Evolutionary conservation across 208 protist species (phyloP), one percentile per base, ranked within the genome.

Genomic region (Trichomonas tenax): DNA sequence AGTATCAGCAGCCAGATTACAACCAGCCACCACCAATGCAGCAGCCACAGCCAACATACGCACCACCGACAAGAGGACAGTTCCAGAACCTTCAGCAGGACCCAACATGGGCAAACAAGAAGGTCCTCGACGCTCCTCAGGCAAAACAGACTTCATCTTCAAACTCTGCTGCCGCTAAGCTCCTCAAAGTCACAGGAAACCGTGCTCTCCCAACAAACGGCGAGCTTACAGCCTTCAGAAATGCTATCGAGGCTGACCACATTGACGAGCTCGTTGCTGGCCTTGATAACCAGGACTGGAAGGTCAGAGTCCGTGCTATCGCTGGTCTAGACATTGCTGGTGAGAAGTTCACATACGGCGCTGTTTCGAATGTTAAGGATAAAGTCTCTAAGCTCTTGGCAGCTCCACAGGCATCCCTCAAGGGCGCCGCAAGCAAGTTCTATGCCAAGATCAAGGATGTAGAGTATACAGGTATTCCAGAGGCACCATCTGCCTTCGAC

Each of bases 191-290:
- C 48, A 89, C 82, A 44, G 82, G 82, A 3, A 46, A 46, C 82
- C 34, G 82, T 6, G 82, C 82, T 89, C 82, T 89, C 36, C 82
- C 82, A 89, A 89, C 82, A 89, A 89, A 89, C 40, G 82, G 82
- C 36, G 82, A 89, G 41, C 34, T 89, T 46, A 48, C 82, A 44
- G 82, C 82, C 14, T 89, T 89, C 82, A 89, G 36, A 48, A 46
- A 44, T 44, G 10, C 40, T 17, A 48, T 44, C 40, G 40, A 31
- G 8, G n/a, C 82, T 17, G 82, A 89, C 0, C 17, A 11, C 8
- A 44, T 89, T 31, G 82, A 31, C 48, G 82, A 89, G 23, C 82
- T 89, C 40, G 36, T n/a, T n/a, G 82, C 34, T 46, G 82, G 14
- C 17, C 82, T 89, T 48, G 36, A 89, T 40, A 89, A 46, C 40